These are phyloP conservation scores for Irpex sp. DNA, from an alignment of 1,284 basidiomycete genomes.

Conservation along the genomic window DNA sequence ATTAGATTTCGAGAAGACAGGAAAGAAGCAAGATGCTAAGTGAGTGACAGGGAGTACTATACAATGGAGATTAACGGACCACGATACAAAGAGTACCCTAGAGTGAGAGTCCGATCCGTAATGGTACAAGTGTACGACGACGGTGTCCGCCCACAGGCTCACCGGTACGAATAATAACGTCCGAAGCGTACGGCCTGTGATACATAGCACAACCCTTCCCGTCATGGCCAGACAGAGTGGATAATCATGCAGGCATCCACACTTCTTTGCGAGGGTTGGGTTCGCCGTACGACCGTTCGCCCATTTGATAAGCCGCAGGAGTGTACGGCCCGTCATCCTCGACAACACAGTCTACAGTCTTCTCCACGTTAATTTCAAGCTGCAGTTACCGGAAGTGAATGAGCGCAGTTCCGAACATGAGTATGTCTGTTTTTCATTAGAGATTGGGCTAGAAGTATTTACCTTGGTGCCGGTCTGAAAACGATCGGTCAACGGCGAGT, in stretches of 20 bases:
- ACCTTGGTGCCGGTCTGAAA: background rate
- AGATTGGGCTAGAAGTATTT: background rate
- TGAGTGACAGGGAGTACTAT: background rate
- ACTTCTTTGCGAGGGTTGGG: background rate
- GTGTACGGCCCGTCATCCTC: constrained; percentile 16
- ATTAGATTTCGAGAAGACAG: background rate
- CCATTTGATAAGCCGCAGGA: constrained; percentile 4
- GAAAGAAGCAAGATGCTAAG: background rate
- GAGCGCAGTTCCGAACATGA: background rate
- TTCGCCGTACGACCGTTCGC: constrained; percentile 1
- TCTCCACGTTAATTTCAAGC: constrained; percentile 27
- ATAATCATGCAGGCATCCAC: background rate
- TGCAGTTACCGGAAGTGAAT: background rate
- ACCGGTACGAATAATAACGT: background rate
- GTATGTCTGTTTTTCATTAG: background rate
- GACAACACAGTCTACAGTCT: constrained; percentile 22
- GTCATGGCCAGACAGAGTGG: background rate
- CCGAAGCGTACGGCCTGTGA: background rate
- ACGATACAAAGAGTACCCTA: background rate
- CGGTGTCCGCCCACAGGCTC: background rate
- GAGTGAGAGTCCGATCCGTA: background rate
- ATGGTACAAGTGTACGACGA: background rate
- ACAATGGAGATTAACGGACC: background rate
- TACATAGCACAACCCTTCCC: background rate
- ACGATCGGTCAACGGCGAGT: background rate